Evolutionary conservation across 257 asterid genomes (phyloP).

Genomic region (Coffea eugenioides): DNA sequence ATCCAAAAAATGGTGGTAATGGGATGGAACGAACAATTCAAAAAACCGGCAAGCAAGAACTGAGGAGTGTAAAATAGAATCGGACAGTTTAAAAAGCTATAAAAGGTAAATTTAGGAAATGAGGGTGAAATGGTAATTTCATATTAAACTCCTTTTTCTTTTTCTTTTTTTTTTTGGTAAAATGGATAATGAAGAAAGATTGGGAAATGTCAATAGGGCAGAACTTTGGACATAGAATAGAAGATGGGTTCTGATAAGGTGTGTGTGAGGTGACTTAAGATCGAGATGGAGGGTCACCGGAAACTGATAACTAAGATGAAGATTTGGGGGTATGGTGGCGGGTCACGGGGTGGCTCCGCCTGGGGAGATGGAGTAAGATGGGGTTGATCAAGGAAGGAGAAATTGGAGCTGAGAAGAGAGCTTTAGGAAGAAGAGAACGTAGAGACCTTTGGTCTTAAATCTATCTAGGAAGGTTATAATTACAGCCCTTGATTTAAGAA

Average conservation of each 20-base stretch:
- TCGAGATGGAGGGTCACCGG: background rate
- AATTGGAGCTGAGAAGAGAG: conserved; percentile 7
- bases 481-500: background rate
- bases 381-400: background rate
- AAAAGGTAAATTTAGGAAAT: background rate
- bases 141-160: background rate
- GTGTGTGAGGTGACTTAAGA: conserved; percentile 7
- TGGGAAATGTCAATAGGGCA: too few relatives aligned
- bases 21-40: too few relatives aligned
- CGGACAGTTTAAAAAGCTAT: too few relatives aligned
- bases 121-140: background rate
- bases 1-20: too few relatives aligned
- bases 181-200: background rate
- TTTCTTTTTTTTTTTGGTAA: background rate
- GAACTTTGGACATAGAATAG: background rate
- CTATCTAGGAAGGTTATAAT: background rate
- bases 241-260: background rate
- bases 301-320: conserved; percentile 13
- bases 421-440: background rate
- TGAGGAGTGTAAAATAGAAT: too few relatives aligned
- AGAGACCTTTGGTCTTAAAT: too few relatives aligned
- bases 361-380: conserved; percentile 17
- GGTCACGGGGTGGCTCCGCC: conserved; percentile 30
- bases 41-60: too few relatives aligned
- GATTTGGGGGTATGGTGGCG: conserved; percentile 25